Evolutionary conservation across 2,329 filamentous ascomycete genomes (phyloP).

Genomic region (Colletotrichum endophyticum): DNA sequence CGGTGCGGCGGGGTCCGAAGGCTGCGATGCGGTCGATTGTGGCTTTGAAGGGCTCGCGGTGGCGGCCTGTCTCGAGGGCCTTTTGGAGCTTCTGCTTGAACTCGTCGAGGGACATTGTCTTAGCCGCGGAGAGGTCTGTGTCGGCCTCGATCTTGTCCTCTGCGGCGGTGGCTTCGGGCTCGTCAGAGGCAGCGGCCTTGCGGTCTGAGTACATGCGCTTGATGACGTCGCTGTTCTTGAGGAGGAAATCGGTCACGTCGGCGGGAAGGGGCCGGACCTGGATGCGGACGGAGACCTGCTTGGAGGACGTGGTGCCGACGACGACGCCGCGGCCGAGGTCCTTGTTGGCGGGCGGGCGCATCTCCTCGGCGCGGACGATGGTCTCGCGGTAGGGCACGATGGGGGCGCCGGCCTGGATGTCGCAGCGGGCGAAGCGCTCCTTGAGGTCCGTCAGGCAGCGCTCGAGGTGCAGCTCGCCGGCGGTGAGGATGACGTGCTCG

Average conservation of each 20-base stretch:
- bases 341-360: conserved; percentile 86
- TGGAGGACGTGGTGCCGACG: conserved; percentile 78
- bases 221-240: conserved; percentile 79
- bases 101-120: conserved; percentile 72
- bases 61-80: conserved; percentile 74
- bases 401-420: conserved; percentile 90
- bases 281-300: conserved; percentile 80
- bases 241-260: conserved; percentile 82
- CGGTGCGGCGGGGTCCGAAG: conserved; percentile 85
- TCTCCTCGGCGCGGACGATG: conserved; percentile 86
- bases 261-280: conserved; percentile 79
- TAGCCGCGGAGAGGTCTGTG: conserved; percentile 59
- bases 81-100: conserved; percentile 76
- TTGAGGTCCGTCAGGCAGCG: conserved; percentile 91
- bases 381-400: conserved; percentile 97
- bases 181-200: conserved; percentile 47
- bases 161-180: conserved; percentile 27
- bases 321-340: conserved; percentile 86
- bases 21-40: conserved; percentile 82
- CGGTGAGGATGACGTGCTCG: conserved; percentile 93
- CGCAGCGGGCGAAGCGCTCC: conserved; percentile 91
- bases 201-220: conserved; percentile 79
- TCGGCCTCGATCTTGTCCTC: conserved; percentile 52
- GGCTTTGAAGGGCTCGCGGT: conserved; percentile 77
- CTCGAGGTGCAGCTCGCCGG: conserved; percentile 93